A percentile compares a stretch with the other conserved stretches of the same genome.
Evolutionary conservation across 2,329 filamentous ascomycete genomes (phyloP).

Genomic region (Periconia digitata): DNA sequence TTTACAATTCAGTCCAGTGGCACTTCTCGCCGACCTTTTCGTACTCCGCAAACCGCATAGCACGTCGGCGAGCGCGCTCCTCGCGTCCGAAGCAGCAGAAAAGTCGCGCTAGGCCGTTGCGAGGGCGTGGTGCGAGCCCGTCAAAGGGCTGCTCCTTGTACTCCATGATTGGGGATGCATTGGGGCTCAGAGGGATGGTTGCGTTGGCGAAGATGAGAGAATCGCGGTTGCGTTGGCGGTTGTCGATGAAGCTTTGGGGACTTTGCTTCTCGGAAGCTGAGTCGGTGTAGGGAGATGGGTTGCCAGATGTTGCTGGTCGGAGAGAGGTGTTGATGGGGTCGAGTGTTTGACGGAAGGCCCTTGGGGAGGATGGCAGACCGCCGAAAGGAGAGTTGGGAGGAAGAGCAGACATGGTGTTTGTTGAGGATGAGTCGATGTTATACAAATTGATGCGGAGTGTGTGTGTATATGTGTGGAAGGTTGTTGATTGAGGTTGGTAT

Average conservation of each 20-base stretch:
- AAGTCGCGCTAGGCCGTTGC: conserved; percentile 31
- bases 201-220: conserved; percentile 39
- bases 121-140: conserved; percentile 30
- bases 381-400: conserved; percentile 16
- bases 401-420: conserved; percentile 15
- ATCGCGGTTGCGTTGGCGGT: conserved; percentile 18
- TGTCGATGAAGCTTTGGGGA: conserved; percentile 16
- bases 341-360: conserved; percentile 18
- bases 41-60: conserved; percentile 22
- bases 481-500: conserved; percentile 1
- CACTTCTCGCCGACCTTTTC: conserved; percentile 33
- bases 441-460: conserved; percentile 1
- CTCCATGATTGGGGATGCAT: conserved; percentile 13
- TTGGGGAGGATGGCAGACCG: conserved; percentile 28
- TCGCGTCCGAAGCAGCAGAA: conserved; percentile 40
- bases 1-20: conserved; percentile 37
- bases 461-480: conserved; percentile 7
- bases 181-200: conserved; percentile 36
- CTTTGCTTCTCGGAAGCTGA: conserved; percentile 15
- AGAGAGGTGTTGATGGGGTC: conserved; percentile 26
- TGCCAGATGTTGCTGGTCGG: conserved; percentile 2
- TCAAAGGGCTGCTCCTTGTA: conserved; percentile 22
- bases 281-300: conserved; percentile 17
- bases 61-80: conserved; percentile 28
- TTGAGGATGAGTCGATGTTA: too few species aligned